Evolutionary conservation across 2,329 filamentous ascomycete species (phyloP), one percentile per base, ranked within the genome.

Genomic region (Didymellaceae sp.): DNA sequence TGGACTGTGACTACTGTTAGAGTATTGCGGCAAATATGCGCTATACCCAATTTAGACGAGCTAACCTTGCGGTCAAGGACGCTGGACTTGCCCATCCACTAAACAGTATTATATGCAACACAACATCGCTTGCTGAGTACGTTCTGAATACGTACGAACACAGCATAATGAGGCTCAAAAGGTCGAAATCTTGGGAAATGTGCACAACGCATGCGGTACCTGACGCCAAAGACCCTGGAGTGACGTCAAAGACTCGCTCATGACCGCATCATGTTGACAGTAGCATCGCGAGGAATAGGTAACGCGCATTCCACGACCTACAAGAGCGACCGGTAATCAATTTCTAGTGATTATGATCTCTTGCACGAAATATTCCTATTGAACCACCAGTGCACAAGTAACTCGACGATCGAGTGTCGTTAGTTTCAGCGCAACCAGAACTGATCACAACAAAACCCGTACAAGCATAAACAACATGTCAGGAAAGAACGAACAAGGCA

Each of bases 401-500:
- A 28, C 26, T 9, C 26, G n/a, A 13, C 11, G 10, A 7, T 28
- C 26, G n/a, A n/a, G n/a, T n/a, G n/a, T n/a, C n/a, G n/a, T n/a
- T n/a, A n/a, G n/a, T n/a, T n/a, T n/a, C n/a, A n/a, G n/a, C n/a
- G n/a, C n/a, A n/a, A n/a, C n/a, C n/a, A n/a, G n/a, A n/a, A n/a
- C n/a, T n/a, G n/a, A n/a, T n/a, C n/a, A n/a, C n/a, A n/a, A n/a
- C n/a, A n/a, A n/a, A n/a, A n/a, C n/a, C n/a, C n/a, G n/a, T n/a
- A n/a, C n/a, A n/a, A n/a, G n/a, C n/a, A 17, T 9, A 9, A 1
- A 13, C 11, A 49, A 30, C 2, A 54, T 54, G 51, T 54, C 51
- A 14, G 51, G 45, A 10, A 54, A 54, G 21, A 54, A 54, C n/a
- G 40, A 54, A 22, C 51, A 54, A 54, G 57, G 59, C 21, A 41